phyloP scores from a whole-genome alignment of 2,329 filamentous ascomycete genomes.

The Diaporthe caulivora region DNA sequence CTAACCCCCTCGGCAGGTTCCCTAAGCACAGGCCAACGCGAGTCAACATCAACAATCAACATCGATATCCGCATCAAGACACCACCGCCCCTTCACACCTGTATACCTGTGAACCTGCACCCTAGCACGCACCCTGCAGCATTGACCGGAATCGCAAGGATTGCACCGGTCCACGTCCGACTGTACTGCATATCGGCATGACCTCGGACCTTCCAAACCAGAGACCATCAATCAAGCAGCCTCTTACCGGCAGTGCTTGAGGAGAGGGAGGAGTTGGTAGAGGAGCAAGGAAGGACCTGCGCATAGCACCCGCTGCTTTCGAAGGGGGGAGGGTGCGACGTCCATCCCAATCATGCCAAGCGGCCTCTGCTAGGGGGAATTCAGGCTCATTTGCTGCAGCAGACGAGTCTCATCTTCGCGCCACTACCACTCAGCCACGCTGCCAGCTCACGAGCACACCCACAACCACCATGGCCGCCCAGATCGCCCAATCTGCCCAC shows the following conservation, averaged over 20 bases:
- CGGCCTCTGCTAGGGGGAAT: neutral
- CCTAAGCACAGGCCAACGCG: conserved; percentile 4
- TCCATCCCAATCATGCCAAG: neutral
- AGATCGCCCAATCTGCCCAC: conserved; percentile 37
- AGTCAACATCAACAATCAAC: conserved; percentile 22
- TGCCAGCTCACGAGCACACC: neutral
- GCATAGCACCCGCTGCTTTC: too few relatives aligned
- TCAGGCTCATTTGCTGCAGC: neutral
- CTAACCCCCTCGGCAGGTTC: too few relatives aligned
- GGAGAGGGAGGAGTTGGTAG: neutral
- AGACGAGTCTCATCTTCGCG: neutral
- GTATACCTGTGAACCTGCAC: neutral
- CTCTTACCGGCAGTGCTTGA: neutral
- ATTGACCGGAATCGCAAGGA: neutral
- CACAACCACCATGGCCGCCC: conserved; percentile 32
- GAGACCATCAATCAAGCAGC: neutral
- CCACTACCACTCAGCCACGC: neutral
- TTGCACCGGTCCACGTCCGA: neutral
- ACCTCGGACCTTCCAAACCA: conserved; percentile 6
- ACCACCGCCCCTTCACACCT: neutral
- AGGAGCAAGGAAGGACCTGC: neutral
- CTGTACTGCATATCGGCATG: conserved; percentile 9
- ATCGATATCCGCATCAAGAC: neutral
- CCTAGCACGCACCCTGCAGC: neutral
- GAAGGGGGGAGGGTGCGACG: neutral